Percentiles rank a stretch among this genome's conserved stretches.
These are phyloP conservation scores for Ciborinia camelliae DNA, from an alignment of 2,329 filamentous ascomycete species.

Conservation along the genomic window DNA sequence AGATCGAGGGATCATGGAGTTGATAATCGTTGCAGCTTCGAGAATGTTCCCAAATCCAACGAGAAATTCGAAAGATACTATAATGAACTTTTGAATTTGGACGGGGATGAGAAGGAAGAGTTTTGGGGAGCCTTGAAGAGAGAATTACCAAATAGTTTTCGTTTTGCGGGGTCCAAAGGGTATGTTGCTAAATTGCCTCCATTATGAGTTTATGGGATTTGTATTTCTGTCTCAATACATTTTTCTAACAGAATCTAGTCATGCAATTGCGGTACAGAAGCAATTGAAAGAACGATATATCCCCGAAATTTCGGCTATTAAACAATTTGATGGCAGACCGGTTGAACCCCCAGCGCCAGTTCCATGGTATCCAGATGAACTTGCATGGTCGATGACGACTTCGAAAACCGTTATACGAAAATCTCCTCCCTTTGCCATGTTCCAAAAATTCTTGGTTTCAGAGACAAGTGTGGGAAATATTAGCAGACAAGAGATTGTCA, in stretches of 20 bases:
- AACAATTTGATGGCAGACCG: constrained; percentile 73
- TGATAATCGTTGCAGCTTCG: constrained; percentile 45
- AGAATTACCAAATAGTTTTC: constrained; percentile 94
- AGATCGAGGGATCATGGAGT: constrained; percentile 38
- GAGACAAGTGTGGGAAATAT: constrained; percentile 98
- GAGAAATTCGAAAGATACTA: constrained; percentile 85
- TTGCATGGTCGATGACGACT: constrained; percentile 98
- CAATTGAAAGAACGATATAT: constrained; percentile 86
- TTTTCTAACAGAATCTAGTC: constrained; percentile 47
- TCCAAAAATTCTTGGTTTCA: constrained; percentile 96
- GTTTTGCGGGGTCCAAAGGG: constrained; percentile 94
- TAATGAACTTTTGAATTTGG: constrained; percentile 69
- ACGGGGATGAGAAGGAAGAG: constrained; percentile 70
- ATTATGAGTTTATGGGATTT: not conserved
- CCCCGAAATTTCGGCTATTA: constrained; percentile 81
- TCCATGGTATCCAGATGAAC: constrained; percentile 88
- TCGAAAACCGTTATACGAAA: constrained; percentile 94
- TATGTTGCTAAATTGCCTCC: constrained; percentile 40
- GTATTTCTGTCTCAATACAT: constrained; percentile 1
- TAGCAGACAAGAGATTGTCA: constrained; percentile 93
- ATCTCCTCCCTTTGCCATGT: constrained; percentile 88
- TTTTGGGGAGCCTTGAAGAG: constrained; percentile 84
- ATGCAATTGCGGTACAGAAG: constrained; percentile 88
- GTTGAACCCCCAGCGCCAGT: constrained; percentile 82
- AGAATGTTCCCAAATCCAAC: constrained; percentile 71